Evolutionary conservation across 257 asterid genomes (phyloP), one percentile per base, ranked within the genome.

Genomic region (Knoxia roxburghii): DNA sequence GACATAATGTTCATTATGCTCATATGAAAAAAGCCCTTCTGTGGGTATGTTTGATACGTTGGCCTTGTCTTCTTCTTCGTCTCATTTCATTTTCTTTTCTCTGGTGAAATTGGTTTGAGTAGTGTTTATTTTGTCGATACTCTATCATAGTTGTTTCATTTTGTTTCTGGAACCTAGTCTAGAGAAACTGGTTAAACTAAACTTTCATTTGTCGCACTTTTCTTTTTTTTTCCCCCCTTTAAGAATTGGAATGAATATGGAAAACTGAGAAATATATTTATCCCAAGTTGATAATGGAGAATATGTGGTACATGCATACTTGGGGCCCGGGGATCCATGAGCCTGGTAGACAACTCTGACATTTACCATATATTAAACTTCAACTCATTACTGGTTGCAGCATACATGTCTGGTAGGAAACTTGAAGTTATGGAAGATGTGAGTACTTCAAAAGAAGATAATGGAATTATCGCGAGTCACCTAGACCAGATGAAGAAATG

Each of bases 361-460:
- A 23, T n/a, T 14, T 20, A 6, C 60, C 37, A 32, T 57, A 30
- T 7, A 40, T 24, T 35, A 27, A 62, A 43, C 2, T 50, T 57
- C 50, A 46, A 1, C 50, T 59, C 29, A 35, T 24, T 57, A 37
- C 18, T 53, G 30, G 52, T 70, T 68, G 56, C 82, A 87, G 96
- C 96, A 60, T 45, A 83, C 72, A 65, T 83, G 63, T 79, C 95
- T 18, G 96, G 96, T 46, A 75, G 77, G 64, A 82, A 58, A 37
- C 75, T 82, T 7, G 81, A 71, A 40, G 83, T 84, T 71, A 78
- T 87, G 95, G 87, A 87, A 79, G 87, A 80, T 76, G 72, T 85
- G 78, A 85, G 84, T 76, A 71, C 75, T 76, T 69, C 92, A 13
- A 26, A 61, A 12, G 81, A 69, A 64, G 78, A 80, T 37, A 40